These are phyloP conservation scores for Citrullus colocynthis DNA, from an alignment of 306 rosid genomes.

Conservation along the genomic window DNA sequence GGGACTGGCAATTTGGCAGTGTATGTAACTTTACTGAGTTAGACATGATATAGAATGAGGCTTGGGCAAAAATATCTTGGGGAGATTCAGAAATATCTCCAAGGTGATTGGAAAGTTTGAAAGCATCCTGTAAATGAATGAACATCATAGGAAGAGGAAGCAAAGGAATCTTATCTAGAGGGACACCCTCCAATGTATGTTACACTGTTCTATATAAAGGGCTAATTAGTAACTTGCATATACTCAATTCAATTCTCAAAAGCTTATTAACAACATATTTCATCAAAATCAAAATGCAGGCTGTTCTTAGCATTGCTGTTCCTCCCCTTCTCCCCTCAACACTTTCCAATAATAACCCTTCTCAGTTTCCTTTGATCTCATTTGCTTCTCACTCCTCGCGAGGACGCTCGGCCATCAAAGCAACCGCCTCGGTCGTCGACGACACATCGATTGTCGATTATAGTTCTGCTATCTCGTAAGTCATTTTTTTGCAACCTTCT, in stretches of 20 bases:
- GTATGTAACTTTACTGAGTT: not conserved
- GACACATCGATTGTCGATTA: conserved; percentile 39
- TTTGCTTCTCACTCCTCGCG: conserved; percentile 16
- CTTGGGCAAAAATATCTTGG: not conserved
- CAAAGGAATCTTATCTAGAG: not conserved
- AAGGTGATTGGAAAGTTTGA: not conserved
- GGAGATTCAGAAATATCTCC: not conserved
- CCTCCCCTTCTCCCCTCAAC: conserved; percentile 31
- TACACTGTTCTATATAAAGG: not conserved
- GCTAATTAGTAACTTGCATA: not conserved
- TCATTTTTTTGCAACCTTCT: too few species aligned
- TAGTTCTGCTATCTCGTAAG: conserved; percentile 42
- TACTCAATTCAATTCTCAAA: not conserved
- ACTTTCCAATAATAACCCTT: conserved; percentile 19
- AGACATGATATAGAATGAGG: too few species aligned
- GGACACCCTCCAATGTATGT: not conserved
- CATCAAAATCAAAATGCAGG: conserved; percentile 30
- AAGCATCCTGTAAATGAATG: not conserved
- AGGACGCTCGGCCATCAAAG: conserved; percentile 25
- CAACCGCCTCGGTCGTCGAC: not conserved
- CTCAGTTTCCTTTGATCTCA: conserved; percentile 14
- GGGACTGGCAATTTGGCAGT: not conserved
- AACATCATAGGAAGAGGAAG: not conserved
- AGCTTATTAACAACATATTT: not conserved
- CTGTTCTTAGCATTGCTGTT: conserved; percentile 23